Evolutionary conservation across 305 asterid genomes (phyloP), one percentile per base, ranked within the genome.

Genomic region (Salvia sclarea): DNA sequence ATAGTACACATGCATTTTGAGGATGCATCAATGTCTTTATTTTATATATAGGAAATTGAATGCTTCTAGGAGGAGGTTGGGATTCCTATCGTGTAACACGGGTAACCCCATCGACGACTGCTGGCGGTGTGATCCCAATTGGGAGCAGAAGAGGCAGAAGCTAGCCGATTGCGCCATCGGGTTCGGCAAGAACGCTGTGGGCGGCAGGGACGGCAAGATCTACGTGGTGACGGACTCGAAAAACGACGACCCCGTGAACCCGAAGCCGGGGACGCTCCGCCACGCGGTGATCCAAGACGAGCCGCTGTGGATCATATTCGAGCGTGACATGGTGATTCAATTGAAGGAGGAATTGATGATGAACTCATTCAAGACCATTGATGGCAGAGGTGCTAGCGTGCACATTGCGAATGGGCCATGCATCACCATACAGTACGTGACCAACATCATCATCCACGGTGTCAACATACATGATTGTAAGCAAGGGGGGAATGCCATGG

Each of bases 21-120:
- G n/a, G n/a, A n/a, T n/a, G n/a, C n/a, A n/a, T n/a, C n/a, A n/a
- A n/a, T n/a, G n/a, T n/a, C n/a, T n/a, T n/a, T n/a, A n/a, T n/a
- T n/a, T n/a, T n/a, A n/a, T n/a, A 25, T 35, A 8, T 20, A 89
- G 96, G 82, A 79, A 84, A 43, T 43, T 68, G 7, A 85, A 89
- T 78, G 86, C 74, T 1, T 85, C 94, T 1, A 80, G 94, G 77
- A 85, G 96, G 75, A 83, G 73, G 21, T 62, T 89, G 76, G 90
- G 90, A 1, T 85, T 79, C 64, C 64, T 85, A 1, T 85, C 96
- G 1, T 89, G 96, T 70, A 86, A 80, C 13, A 86, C 87, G 0
- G 96, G 96, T 0, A 88, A 88, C 9, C 96, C 96, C 6, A 86
- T 85, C 17, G 96, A 89, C 52, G 96, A 89, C 3, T 89, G 96